Evolutionary conservation across 2,329 filamentous ascomycete species (phyloP).

Genomic region (Fusarium sp.): DNA sequence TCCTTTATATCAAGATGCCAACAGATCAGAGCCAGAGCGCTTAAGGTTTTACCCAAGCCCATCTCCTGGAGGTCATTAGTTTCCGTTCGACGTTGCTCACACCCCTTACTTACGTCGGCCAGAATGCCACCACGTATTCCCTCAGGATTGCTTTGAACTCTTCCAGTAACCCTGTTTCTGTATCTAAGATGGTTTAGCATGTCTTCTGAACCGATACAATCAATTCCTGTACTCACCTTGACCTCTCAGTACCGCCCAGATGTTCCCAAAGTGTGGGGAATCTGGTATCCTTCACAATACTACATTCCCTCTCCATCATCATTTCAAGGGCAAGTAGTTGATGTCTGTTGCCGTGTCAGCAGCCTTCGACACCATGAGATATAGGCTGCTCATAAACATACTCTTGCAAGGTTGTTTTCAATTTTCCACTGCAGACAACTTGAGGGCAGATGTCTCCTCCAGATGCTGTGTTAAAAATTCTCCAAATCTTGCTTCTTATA

Average conservation of each 20-base stretch:
- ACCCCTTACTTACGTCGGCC: not conserved
- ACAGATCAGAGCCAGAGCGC: too few species aligned
- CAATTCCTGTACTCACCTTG: too few species aligned
- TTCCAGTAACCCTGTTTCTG: not conserved
- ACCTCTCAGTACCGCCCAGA: not conserved
- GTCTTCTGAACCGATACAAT: too few species aligned
- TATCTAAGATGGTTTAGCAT: not conserved
- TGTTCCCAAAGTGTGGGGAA: not conserved
- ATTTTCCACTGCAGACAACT: not conserved
- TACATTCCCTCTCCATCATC: not conserved
- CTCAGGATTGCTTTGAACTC: not conserved
- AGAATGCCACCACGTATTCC: not conserved
- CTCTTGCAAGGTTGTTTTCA: not conserved
- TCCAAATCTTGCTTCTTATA: not conserved
- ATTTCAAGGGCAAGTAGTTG: not conserved
- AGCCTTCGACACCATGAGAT: too few species aligned
- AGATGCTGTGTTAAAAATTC: not conserved
- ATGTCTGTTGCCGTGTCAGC: not conserved
- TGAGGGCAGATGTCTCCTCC: not conserved
- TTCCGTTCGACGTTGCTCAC: accelerated
- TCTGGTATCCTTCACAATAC: not conserved
- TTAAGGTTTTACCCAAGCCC: not conserved
- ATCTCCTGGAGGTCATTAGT: not conserved
- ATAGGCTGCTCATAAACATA: not conserved
- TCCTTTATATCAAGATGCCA: too few species aligned